Evolutionary conservation across 768 basidiomycete genomes (phyloP), one percentile per base, ranked within the genome.

Genomic region (Vararia minispora): DNA sequence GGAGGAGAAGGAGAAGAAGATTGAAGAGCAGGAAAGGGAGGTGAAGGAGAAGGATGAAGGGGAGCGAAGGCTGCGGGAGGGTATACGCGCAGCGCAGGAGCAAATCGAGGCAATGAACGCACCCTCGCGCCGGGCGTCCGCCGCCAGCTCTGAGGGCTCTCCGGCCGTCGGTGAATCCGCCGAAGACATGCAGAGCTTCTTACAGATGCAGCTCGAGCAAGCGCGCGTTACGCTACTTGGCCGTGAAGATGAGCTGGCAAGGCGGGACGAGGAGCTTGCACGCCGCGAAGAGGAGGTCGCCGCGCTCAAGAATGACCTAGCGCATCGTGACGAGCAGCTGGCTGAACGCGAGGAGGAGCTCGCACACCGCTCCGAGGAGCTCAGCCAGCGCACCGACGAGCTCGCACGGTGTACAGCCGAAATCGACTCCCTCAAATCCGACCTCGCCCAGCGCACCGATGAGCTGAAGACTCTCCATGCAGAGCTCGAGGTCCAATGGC

Each of bases 401-500:
- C 61, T 64, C 33, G 60, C 53, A 5, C 52, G 2, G 54, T 71
- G 26, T 60, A 68, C n/a, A 38, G 61, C 62, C 12, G 62, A 74
- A 43, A 38, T 59, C 7, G 47, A 50, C 21, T 47, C 43, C 22
- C 46, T 48, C 11, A 61, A 67, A 32, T 62, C 66, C 28, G 64
- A 74, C 39, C 40, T 58, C 9, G 39, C 47, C 25, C 41, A 45
- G 31, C 49, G 49, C 31, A 58, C 57, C 31, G 51, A 56, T 18
- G 59, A 62, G 39, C 37, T 59, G 22, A 45, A 38, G 3, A 34
- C 71, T 17, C 56, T 83, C 45, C 76, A 77, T 52, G 52, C 55
- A 1, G 81, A 87, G 56, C 53, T 84, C 23, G 76, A 84, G 49
- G 72, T 74, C 8, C 81, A 84, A 56, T 84, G 81, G 81, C 60